These are phyloP conservation scores for Deakozyma indianensis DNA, from an alignment of 805 yeast genomes.

Conservation along the genomic window DNA sequence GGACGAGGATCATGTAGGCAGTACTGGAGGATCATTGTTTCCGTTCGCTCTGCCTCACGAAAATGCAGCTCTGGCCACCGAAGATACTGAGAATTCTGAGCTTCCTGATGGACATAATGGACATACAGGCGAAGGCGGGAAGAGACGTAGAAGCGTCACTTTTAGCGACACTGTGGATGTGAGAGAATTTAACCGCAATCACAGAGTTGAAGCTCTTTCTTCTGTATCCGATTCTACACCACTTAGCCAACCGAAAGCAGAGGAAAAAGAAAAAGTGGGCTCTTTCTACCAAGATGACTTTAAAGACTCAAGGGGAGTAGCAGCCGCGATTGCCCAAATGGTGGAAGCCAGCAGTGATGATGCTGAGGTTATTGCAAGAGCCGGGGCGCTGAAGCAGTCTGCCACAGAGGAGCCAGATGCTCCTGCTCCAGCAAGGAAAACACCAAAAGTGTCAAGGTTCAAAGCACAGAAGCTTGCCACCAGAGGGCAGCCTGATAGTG, in stretches of 20 bases:
- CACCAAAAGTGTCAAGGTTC: constrained; percentile 18
- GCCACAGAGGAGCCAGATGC: background rate
- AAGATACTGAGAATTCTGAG: background rate
- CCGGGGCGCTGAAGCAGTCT: background rate
- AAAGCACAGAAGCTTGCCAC: constrained; percentile 10
- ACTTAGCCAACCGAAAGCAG: background rate
- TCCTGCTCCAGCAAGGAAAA: constrained; percentile 3
- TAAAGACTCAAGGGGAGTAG: background rate
- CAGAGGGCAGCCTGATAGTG: background rate
- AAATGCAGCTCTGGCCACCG: background rate
- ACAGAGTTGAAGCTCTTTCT: background rate
- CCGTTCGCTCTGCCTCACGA: constrained; percentile 9
- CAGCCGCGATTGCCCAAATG: background rate
- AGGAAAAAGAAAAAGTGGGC: background rate
- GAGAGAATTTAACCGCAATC: constrained; percentile 5
- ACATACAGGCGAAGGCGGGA: background rate
- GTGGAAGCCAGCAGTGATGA: constrained; percentile 1
- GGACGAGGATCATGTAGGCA: constrained; percentile 23
- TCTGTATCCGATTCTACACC: background rate
- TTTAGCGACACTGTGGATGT: constrained; percentile 14
- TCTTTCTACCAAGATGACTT: background rate
- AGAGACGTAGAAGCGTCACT: constrained; percentile 6
- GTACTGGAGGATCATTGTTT: constrained; percentile 22
- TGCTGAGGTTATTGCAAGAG: background rate
- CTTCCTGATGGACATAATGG: background rate